A percentile compares a stretch with the other conserved stretches of the same genome.
Evolutionary conservation across 1,284 basidiomycete genomes (phyloP).

Genomic region (Anthracocystis walkeri): DNA sequence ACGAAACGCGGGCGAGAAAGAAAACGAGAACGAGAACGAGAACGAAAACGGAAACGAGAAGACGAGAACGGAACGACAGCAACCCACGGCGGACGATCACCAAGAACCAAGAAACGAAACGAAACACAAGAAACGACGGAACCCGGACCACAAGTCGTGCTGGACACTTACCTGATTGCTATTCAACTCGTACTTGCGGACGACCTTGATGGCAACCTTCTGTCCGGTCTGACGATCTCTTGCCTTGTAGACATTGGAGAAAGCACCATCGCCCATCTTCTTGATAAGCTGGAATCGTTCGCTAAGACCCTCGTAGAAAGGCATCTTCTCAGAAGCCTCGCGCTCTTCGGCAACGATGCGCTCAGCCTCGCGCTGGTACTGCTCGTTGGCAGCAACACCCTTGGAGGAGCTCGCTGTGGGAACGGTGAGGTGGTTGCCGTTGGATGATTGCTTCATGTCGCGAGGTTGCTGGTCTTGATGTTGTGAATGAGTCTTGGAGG

Average conservation of each 20-base stretch:
- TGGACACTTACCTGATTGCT: conserved; percentile 81
- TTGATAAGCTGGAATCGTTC: conserved; percentile 63
- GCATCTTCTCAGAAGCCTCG: conserved; percentile 61
- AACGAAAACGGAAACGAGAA: neutral
- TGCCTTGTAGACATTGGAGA: conserved; percentile 98
- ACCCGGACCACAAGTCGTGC: conserved; percentile 70
- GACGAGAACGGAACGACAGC: conserved; percentile 57
- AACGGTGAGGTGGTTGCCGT: conserved; percentile 33
- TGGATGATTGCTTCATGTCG: conserved; percentile 32
- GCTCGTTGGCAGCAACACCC: conserved; percentile 39
- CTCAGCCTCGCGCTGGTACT: conserved; percentile 56
- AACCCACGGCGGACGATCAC: conserved; percentile 27
- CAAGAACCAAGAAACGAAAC: conserved; percentile 35
- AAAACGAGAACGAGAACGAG: no score
- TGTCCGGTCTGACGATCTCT: conserved; percentile 80
- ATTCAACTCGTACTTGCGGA: conserved; percentile 95
- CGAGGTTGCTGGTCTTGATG: conserved; percentile 16
- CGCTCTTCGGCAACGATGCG: conserved; percentile 62
- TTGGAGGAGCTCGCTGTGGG: conserved; percentile 29
- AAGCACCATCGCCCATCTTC: conserved; percentile 78
- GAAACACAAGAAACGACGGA: conserved; percentile 48
- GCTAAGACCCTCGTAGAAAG: conserved; percentile 59
- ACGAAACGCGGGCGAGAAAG: neutral
- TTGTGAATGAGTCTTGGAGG: conserved; percentile 6
- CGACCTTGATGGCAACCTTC: conserved; percentile 96